Conservation (phyloP, 257 asterid species). For the Paraleonurus japonicus region DNA sequence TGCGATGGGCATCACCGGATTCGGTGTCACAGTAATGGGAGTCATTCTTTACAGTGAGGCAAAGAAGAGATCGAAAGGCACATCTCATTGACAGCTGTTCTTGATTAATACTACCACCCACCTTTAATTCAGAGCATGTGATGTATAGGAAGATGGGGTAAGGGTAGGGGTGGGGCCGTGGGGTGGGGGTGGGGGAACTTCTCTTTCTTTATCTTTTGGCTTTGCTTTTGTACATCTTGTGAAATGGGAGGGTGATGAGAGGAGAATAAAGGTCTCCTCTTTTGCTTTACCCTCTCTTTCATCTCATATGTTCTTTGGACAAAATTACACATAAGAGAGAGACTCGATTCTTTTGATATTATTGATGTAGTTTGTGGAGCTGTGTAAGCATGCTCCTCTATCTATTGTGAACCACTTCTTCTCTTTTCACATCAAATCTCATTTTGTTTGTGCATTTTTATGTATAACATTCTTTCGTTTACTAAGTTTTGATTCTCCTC, state of each 20-base stretch:
- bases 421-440: too few relatives aligned
- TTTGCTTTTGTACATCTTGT: slow-evolving; percentile 41
- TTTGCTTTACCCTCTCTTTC: slow-evolving; percentile 53
- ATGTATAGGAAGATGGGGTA: slow-evolving; percentile 63
- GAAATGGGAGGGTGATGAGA: slow-evolving; percentile 38
- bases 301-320: slow-evolving; percentile 34
- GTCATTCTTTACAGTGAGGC: slow-evolving; percentile 97
- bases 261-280: slow-evolving; percentile 77
- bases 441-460: background rate
- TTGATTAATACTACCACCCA: slow-evolving; percentile 15
- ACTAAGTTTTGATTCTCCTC: background rate
- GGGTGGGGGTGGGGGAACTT: too few relatives aligned
- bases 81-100: slow-evolving; percentile 59
- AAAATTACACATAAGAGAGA: slow-evolving; percentile 36
- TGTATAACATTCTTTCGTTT: background rate
- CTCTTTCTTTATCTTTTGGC: slow-evolving; percentile 23
- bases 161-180: slow-evolving; percentile 28
- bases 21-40: slow-evolving; percentile 86
- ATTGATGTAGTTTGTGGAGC: slow-evolving; percentile 26
- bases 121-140: slow-evolving; percentile 21
- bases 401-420: background rate
- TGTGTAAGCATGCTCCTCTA: background rate
- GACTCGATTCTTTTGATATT: slow-evolving; percentile 43
- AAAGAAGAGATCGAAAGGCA: slow-evolving; percentile 73
- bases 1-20: slow-evolving; percentile 90